These are phyloP conservation scores for Rhynchosporium graminicola DNA, from an alignment of 2,329 filamentous ascomycete species.

Conservation along the genomic window DNA sequence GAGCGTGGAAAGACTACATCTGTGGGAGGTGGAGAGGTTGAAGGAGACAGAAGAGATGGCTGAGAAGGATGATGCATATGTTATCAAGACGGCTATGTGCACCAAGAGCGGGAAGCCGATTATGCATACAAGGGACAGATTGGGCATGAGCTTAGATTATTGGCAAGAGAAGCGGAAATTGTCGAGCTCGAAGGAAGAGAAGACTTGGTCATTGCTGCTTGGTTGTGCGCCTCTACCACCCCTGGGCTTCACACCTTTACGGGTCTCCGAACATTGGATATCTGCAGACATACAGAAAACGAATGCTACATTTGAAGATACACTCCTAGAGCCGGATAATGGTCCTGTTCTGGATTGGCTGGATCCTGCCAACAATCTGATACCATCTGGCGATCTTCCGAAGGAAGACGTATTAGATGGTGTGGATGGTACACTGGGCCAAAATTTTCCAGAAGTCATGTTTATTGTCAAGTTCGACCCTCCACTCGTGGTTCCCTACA, in stretches of 20 bases:
- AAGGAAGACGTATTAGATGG: constrained; percentile 56
- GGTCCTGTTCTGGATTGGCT: constrained; percentile 65
- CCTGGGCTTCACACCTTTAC: constrained; percentile 57
- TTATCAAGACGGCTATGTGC: constrained; percentile 52
- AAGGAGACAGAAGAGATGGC: constrained; percentile 50
- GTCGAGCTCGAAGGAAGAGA: constrained; percentile 41
- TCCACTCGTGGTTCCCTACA: constrained; percentile 68
- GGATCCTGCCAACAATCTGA: constrained; percentile 66
- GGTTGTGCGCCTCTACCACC: constrained; percentile 58
- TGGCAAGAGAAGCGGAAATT: constrained; percentile 67
- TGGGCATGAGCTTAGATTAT: constrained; percentile 75
- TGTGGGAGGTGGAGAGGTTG: constrained; percentile 65
- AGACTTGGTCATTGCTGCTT: constrained; percentile 67
- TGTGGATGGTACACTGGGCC: constrained; percentile 48
- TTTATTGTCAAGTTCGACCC: constrained; percentile 77
- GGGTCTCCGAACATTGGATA: constrained; percentile 75
- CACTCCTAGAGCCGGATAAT: constrained; percentile 41
- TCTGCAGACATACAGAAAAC: constrained; percentile 64
- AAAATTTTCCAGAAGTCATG: constrained; percentile 67
- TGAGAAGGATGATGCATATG: constrained; percentile 48
- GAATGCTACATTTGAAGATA: constrained; percentile 48
- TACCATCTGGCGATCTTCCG: constrained; percentile 48
- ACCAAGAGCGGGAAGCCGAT: constrained; percentile 68
- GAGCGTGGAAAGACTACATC: constrained; percentile 68
- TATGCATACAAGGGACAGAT: constrained; percentile 66